These are phyloP conservation scores for Penicillium silybi DNA, from an alignment of 495 filamentous ascomycete genomes.

Conservation along the genomic window DNA sequence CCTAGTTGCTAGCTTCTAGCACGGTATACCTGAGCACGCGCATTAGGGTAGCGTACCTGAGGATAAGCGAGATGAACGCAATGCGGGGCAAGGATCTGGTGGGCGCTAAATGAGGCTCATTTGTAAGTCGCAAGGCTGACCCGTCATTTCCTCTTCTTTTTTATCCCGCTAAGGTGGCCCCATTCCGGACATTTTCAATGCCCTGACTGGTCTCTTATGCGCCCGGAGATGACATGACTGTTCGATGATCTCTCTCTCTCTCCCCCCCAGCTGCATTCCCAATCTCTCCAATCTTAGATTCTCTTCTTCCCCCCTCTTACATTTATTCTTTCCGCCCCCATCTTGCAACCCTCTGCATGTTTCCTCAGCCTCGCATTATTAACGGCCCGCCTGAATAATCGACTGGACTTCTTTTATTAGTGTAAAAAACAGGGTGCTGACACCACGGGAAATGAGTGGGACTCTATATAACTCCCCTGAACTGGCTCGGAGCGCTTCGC, in stretches of 20 bases:
- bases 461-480: conserved; percentile 14
- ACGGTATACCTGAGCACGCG: too few relatives aligned
- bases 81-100: background rate
- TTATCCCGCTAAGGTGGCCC: background rate
- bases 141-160: background rate
- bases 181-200: background rate
- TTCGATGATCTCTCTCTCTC: background rate
- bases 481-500: conserved; percentile 4
- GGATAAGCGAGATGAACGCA: background rate
- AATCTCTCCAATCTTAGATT: background rate
- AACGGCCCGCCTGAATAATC: background rate
- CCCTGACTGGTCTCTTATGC: background rate
- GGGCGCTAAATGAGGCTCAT: conserved; percentile 10
- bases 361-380: background rate
- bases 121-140: background rate
- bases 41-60: background rate
- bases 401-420: background rate
- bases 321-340: background rate
- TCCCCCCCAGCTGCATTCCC: background rate
- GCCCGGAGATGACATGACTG: background rate
- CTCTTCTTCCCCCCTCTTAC: background rate
- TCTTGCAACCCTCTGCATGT: background rate
- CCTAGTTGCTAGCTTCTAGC: too few relatives aligned
- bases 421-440: background rate
- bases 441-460: conserved; percentile 8